Evolutionary conservation across 2,329 filamentous ascomycete species (phyloP).

Genomic region (Aspergillaceae sp.): DNA sequence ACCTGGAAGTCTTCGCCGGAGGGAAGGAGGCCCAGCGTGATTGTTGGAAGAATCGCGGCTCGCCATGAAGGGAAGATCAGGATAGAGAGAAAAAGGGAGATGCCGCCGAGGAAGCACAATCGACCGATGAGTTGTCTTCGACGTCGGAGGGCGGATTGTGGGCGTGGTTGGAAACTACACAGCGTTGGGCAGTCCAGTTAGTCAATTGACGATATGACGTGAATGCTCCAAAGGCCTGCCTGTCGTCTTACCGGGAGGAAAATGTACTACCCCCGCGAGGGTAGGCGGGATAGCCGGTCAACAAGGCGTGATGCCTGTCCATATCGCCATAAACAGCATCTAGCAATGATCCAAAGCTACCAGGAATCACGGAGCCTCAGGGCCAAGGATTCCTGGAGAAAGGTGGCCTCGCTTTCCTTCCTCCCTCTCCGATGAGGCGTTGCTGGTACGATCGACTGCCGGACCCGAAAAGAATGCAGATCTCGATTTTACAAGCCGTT

Average conservation of each 20-base stretch:
- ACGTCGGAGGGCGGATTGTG: constrained; percentile 63
- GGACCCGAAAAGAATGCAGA: not conserved
- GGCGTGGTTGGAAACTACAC: constrained; percentile 72
- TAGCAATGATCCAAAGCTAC: not conserved
- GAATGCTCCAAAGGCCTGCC: too few relatives aligned
- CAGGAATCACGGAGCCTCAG: constrained; percentile 4
- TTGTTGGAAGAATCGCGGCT: constrained; percentile 51
- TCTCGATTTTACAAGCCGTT: too few relatives aligned
- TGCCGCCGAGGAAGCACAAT: constrained; percentile 49
- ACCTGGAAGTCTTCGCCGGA: constrained; percentile 64
- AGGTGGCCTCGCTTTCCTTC: constrained; percentile 3
- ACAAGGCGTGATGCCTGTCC: constrained; percentile 77
- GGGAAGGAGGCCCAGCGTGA: constrained; percentile 63
- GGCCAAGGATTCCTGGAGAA: constrained; percentile 6
- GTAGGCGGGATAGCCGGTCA: constrained; percentile 65
- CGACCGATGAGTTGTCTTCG: constrained; percentile 65
- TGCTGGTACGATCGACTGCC: not conserved
- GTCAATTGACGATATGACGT: not conserved
- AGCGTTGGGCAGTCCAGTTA: not conserved
- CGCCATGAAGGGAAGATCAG: constrained; percentile 68
- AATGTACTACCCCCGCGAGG: constrained; percentile 62
- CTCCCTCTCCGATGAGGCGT: not conserved
- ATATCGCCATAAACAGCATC: constrained; percentile 50
- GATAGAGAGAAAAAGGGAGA: constrained; percentile 55
- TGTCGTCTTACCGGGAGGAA: constrained; percentile 64